Percentiles rank a stretch among this genome's conserved stretches.
These are phyloP conservation scores for Datura wrightii DNA, from an alignment of 257 asterid species.

Conservation along the genomic window DNA sequence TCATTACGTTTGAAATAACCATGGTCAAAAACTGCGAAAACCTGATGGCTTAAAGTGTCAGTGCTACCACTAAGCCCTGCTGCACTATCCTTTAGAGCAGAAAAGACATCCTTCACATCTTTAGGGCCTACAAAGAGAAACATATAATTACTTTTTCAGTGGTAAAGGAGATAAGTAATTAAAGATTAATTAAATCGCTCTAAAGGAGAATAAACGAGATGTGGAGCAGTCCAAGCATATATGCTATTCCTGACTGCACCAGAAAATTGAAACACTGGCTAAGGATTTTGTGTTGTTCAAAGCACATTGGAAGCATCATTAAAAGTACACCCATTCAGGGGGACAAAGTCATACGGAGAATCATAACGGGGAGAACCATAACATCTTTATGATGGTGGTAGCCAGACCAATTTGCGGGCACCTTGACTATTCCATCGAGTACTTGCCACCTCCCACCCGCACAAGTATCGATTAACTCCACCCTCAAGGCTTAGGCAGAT, in stretches of 20 bases:
- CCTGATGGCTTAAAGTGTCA: constrained; percentile 76
- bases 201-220: not conserved
- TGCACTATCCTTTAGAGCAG: constrained; percentile 69
- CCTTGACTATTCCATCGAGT: constrained; percentile 4
- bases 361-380: not conserved
- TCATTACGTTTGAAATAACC: constrained; percentile 2
- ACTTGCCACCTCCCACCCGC: not conserved
- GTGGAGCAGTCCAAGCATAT: constrained; percentile 1
- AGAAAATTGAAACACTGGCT: not conserved
- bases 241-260: constrained; percentile 6
- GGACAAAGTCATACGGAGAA: constrained; percentile 6
- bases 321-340: not conserved
- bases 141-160: constrained; percentile 27
- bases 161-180: constrained; percentile 16
- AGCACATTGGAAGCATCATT: constrained; percentile 10
- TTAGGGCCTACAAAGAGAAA: constrained; percentile 72
- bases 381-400: not conserved
- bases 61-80: constrained; percentile 56
- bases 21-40: constrained; percentile 33
- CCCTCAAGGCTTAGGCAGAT: constrained; percentile 9
- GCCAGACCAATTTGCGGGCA: not conserved
- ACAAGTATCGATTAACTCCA: not conserved
- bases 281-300: not conserved
- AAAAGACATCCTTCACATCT: constrained; percentile 79
- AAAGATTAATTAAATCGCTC: not conserved